Conservation (phyloP, 108 stramenopile species). For the Cyclotella baltica region DNA sequence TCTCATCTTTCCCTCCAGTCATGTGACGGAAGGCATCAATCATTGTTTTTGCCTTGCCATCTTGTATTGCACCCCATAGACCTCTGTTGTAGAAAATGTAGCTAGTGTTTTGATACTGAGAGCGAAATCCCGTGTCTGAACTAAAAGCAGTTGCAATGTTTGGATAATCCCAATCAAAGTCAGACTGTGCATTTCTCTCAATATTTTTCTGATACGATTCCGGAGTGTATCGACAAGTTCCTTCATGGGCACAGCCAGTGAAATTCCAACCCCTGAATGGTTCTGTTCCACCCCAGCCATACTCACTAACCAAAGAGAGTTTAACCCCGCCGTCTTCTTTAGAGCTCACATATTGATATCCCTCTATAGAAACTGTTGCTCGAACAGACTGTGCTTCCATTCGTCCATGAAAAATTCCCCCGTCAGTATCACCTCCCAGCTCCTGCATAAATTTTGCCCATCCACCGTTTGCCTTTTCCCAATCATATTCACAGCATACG, state of each 20-base stretch:
- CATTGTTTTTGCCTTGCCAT: slow-evolving; percentile 9
- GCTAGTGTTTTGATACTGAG: background rate
- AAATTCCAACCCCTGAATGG: slow-evolving; percentile 26
- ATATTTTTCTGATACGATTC: slow-evolving; percentile 20
- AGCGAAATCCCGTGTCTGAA: background rate
- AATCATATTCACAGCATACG: slow-evolving; percentile 36
- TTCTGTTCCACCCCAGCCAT: slow-evolving; percentile 7
- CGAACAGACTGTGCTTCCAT: slow-evolving; percentile 38
- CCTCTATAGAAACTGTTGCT: background rate
- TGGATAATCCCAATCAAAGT: slow-evolving; percentile 22
- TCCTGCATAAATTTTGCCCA: slow-evolving; percentile 19
- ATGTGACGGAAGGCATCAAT: slow-evolving; percentile 2
- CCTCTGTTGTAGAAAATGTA: slow-evolving; percentile 35
- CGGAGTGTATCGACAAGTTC: slow-evolving; percentile 19
- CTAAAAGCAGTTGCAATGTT: slow-evolving; percentile 4
- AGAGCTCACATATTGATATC: background rate
- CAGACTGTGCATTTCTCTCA: background rate
- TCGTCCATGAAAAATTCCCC: slow-evolving; percentile 23
- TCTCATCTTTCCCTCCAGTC: background rate
- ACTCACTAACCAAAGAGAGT: slow-evolving; percentile 12
- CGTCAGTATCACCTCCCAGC: slow-evolving; percentile 31
- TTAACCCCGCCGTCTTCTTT: slow-evolving; percentile 9
- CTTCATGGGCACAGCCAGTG: slow-evolving; percentile 16
- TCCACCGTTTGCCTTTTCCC: slow-evolving; percentile 13
- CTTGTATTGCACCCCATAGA: slow-evolving; percentile 23